Percentiles rank a stretch among this genome's conserved stretches.
phyloP scores from a whole-genome alignment of 1,139 yeast species.

The Oligophagozyma castellii region DNA sequence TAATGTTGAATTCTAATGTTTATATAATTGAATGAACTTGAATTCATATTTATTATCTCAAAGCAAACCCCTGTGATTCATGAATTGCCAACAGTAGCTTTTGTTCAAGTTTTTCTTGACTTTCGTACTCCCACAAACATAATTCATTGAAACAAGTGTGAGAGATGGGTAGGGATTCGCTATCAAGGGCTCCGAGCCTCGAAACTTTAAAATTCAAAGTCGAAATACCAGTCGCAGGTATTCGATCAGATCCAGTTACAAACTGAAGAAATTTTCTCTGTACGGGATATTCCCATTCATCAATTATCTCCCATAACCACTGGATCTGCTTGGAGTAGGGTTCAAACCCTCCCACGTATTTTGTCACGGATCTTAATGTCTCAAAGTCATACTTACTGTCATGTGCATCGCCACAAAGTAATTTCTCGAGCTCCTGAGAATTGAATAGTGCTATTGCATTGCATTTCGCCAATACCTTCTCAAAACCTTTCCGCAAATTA shows the following conservation, averaged over 20 bases:
- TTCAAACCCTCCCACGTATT: slow-evolving; percentile 48
- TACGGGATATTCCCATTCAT: slow-evolving; percentile 29
- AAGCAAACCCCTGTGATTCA: slow-evolving; percentile 80
- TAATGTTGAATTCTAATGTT: background rate
- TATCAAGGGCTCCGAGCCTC: slow-evolving; percentile 30
- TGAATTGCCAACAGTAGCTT: slow-evolving; percentile 56
- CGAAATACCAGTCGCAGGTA: slow-evolving; percentile 85
- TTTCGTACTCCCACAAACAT: slow-evolving; percentile 53
- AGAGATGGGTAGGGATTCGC: slow-evolving; percentile 57
- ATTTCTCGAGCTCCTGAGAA: slow-evolving; percentile 66
- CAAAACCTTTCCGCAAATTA: slow-evolving; percentile 57
- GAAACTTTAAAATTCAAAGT: slow-evolving; percentile 58
- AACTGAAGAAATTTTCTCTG: slow-evolving; percentile 59
- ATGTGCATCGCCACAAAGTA: slow-evolving; percentile 66
- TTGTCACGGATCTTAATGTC: slow-evolving; percentile 56
- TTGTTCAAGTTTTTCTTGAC: slow-evolving; percentile 35
- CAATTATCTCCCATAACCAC: slow-evolving; percentile 83
- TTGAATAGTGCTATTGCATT: slow-evolving; percentile 66
- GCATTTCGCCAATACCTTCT: slow-evolving; percentile 56
- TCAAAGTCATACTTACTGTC: slow-evolving; percentile 44
- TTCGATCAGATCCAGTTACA: slow-evolving; percentile 80
- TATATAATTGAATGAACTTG: too few species aligned
- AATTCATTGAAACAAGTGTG: slow-evolving; percentile 92
- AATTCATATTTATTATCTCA: slow-evolving; percentile 21
- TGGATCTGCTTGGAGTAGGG: slow-evolving; percentile 30